Percentiles rank a stretch among this genome's conserved stretches.
These are phyloP conservation scores for Sarocladium brachiariae DNA, from an alignment of 2,329 filamentous ascomycete species.

Conservation along the genomic window DNA sequence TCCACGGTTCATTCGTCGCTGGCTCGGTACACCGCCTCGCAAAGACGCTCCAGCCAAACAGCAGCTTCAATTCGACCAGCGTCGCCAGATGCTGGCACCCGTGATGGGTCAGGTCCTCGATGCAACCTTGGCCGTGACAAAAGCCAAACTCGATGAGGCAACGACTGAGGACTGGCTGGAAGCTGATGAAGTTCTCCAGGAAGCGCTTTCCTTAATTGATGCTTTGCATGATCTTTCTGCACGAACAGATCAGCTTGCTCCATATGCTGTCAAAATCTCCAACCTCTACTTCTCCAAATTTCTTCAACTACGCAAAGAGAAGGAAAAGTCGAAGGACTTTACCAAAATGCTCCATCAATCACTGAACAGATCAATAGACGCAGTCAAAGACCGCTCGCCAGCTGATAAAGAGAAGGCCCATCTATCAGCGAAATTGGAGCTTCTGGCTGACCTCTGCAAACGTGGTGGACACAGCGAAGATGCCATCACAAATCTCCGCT, in stretches of 20 bases:
- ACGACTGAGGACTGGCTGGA: conserved; percentile 42
- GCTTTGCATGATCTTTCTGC: conserved; percentile 36
- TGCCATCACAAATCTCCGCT: conserved; percentile 49
- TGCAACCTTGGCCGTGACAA: conserved; percentile 50
- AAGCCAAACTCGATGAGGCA: conserved; percentile 41
- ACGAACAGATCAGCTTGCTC: conserved; percentile 27
- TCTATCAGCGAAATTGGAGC: conserved; percentile 57
- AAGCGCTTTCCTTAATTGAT: conserved; percentile 48
- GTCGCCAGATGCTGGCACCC: conserved; percentile 45
- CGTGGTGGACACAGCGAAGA: conserved; percentile 46
- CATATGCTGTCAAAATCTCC: conserved; percentile 59
- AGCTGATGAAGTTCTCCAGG: conserved; percentile 50
- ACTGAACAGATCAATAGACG: conserved; percentile 57
- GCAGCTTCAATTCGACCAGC: conserved; percentile 53
- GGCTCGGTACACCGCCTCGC: conserved; percentile 52
- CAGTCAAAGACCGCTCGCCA: conserved; percentile 46
- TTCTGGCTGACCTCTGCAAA: conserved; percentile 56
- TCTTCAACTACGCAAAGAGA: conserved; percentile 40
- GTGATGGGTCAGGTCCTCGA: conserved; percentile 53
- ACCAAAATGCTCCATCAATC: conserved; percentile 44
- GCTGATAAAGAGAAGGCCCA: conserved; percentile 54
- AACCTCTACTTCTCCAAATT: conserved; percentile 65
- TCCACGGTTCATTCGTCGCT: conserved; percentile 53
- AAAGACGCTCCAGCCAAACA: conserved; percentile 48
- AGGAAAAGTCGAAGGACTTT: conserved; percentile 28